These are phyloP conservation scores for Lentinus tigrinus DNA, from an alignment of 768 basidiomycete species.

Conservation along the genomic window DNA sequence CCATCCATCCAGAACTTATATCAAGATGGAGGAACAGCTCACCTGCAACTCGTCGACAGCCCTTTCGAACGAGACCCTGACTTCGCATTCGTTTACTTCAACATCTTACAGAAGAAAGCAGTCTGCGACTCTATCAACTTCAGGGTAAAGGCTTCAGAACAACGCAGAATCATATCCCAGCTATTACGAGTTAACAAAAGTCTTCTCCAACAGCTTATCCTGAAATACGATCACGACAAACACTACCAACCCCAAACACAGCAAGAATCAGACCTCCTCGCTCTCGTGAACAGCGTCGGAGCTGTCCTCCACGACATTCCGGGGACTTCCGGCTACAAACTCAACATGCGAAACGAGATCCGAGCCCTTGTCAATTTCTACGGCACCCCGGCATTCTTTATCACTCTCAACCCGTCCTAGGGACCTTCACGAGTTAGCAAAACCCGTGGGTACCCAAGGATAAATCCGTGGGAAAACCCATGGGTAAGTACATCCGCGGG, in stretches of 20 bases:
- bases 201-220: background rate
- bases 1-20: background rate
- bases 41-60: background rate
- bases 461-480: no score
- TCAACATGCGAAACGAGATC: background rate
- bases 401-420: background rate
- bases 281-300: background rate
- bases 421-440: no score
- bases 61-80: constrained; percentile 9
- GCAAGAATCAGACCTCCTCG: background rate
- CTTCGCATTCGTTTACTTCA: constrained; percentile 21
- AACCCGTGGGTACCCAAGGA: no score
- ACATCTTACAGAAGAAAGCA: constrained; percentile 14
- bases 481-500: no score
- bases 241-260: background rate
- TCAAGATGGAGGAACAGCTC: background rate
- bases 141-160: background rate
- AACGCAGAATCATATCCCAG: background rate
- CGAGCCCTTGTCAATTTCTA: background rate
- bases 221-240: background rate
- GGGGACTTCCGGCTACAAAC: background rate
- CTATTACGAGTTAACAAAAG: background rate
- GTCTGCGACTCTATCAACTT: constrained; percentile 5
- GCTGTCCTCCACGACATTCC: background rate
- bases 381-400: constrained; percentile 1